Conservation (phyloP, 83 land plant species). For the Larix sibirica region DNA sequence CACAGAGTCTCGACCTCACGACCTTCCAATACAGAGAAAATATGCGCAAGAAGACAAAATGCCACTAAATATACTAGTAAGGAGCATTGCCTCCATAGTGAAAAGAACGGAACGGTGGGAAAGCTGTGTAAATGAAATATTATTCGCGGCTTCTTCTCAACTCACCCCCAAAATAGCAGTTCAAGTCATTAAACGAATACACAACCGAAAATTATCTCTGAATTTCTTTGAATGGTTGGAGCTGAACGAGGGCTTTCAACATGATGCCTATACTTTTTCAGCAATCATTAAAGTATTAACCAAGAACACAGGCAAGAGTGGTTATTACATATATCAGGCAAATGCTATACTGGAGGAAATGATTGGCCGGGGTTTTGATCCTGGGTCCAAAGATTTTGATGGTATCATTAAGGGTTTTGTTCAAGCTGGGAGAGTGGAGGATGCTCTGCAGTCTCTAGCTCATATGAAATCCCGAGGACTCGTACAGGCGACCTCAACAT, state of each 20-base stretch:
- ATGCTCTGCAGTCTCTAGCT: not conserved
- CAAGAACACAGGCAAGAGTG: not conserved
- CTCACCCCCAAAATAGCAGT: not conserved
- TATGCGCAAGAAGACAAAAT: no score
- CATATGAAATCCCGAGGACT: not conserved
- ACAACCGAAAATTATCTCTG: not conserved
- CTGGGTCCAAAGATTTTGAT: not conserved
- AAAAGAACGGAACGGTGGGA: conserved; percentile 1
- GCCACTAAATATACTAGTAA: not conserved
- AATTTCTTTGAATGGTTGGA: not conserved
- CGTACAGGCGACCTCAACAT: not conserved
- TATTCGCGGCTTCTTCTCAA: not conserved
- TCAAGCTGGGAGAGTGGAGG: not conserved
- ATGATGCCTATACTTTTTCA: not conserved
- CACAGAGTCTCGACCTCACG: no score
- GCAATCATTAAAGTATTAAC: not conserved
- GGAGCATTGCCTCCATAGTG: not conserved
- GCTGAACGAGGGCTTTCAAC: not conserved
- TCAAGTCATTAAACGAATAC: not conserved
- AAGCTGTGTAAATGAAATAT: not conserved
- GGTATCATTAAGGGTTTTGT: not conserved
- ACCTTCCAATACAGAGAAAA: no score
- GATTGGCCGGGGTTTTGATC: not conserved
- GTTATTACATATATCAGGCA: not conserved
- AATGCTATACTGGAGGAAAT: not conserved